These are phyloP conservation scores for Colletotrichum lupini DNA, from an alignment of 2,329 filamentous ascomycete genomes.

Conservation along the genomic window DNA sequence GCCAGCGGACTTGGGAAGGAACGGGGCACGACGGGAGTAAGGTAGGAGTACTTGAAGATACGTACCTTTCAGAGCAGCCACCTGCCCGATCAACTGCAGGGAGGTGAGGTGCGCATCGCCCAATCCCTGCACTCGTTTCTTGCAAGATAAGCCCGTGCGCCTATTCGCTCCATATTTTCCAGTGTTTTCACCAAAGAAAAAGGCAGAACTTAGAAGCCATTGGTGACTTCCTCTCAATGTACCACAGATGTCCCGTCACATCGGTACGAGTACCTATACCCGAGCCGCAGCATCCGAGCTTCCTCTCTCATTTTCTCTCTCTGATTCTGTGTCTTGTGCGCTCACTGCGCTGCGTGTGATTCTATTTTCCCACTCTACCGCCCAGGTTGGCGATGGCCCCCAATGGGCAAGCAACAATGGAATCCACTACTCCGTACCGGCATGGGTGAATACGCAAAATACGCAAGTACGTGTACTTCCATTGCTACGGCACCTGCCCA, in stretches of 20 bases:
- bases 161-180: too few relatives aligned
- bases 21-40: background rate
- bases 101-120: background rate
- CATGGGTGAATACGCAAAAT: background rate
- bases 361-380: background rate
- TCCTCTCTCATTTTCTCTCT: background rate
- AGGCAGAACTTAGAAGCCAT: background rate
- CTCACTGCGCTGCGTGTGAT: background rate
- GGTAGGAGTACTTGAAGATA: background rate
- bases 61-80: background rate
- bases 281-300: constrained; percentile 33
- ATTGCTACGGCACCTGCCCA: background rate
- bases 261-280: constrained; percentile 22
- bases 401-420: background rate
- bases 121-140: constrained; percentile 1
- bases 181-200: background rate
- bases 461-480: background rate
- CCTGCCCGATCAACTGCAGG: constrained; percentile 10
- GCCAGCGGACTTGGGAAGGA: background rate
- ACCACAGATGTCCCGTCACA: background rate
- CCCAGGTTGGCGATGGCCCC: background rate
- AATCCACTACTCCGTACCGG: background rate
- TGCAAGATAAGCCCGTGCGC: background rate
- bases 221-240: background rate
- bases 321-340: too few relatives aligned